A percentile compares a stretch with the other conserved stretches of the same genome.
Conservation (phyloP, 352 stramenopile genomes). For the Phytophthora multivora region DNA sequence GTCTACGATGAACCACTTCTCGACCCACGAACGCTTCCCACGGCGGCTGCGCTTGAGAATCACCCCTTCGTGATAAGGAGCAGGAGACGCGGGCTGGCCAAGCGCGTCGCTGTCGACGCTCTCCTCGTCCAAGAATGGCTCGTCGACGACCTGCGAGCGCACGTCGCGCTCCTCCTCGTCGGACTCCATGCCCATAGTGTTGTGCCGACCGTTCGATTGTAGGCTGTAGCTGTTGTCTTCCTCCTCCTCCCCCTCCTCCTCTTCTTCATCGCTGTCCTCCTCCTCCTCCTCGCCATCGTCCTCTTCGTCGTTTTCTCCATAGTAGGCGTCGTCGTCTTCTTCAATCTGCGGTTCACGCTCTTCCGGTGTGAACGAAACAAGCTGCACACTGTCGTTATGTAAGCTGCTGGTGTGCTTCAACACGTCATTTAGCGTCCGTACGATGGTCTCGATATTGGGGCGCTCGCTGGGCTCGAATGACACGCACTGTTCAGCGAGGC, state of each 20-base stretch:
- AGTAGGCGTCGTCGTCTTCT: slow-evolving; percentile 56
- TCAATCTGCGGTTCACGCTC: slow-evolving; percentile 70
- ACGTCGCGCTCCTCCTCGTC: slow-evolving; percentile 44
- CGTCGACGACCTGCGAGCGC: slow-evolving; percentile 33
- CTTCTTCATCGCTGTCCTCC: slow-evolving; percentile 35
- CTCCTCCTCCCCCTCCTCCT: slow-evolving; percentile 44
- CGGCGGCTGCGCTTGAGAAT: slow-evolving; percentile 80
- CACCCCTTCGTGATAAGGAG: slow-evolving; percentile 55
- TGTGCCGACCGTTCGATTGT: slow-evolving; percentile 32
- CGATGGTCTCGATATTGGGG: slow-evolving; percentile 52
- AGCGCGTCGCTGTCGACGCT: slow-evolving; percentile 34
- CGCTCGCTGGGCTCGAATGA: slow-evolving; percentile 78
- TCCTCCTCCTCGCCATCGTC: slow-evolving; percentile 52
- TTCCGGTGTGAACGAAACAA: slow-evolving; percentile 64
- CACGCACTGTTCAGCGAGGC: slow-evolving; percentile 72
- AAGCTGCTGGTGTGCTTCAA: slow-evolving; percentile 34
- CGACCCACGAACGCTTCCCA: slow-evolving; percentile 68
- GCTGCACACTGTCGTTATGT: slow-evolving; percentile 42
- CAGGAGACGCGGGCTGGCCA: slow-evolving; percentile 35
- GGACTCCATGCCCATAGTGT: slow-evolving; percentile 48
- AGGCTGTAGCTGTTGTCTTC: slow-evolving; percentile 34
- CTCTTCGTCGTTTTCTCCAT: slow-evolving; percentile 58
- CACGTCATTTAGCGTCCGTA: slow-evolving; percentile 48
- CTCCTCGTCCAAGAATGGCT: slow-evolving; percentile 43
- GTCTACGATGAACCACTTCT: slow-evolving; percentile 76